Evolutionary conservation across 1,284 basidiomycete species (phyloP).

Genomic region (Wolfiporia cocos): DNA sequence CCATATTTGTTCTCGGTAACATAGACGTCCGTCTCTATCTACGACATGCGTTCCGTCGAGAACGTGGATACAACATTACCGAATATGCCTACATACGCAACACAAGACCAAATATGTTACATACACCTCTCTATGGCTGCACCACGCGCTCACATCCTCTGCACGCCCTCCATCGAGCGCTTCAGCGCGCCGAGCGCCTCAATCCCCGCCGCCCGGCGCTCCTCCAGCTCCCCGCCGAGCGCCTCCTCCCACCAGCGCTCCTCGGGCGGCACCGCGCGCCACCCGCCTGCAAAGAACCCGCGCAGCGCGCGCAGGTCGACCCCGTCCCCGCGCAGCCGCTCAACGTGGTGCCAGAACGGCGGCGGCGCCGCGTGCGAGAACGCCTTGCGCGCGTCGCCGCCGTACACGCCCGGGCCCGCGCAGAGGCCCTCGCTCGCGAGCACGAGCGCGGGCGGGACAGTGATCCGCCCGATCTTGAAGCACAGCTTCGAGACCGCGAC

Average conservation of each 20-base stretch:
- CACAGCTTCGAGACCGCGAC: conserved; percentile 63
- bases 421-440: conserved; percentile 51
- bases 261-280: conserved; percentile 46
- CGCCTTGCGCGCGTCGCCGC: conserved; percentile 2
- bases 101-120: too few relatives aligned
- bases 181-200: conserved; percentile 35
- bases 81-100: too few relatives aligned
- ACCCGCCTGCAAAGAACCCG: conserved; percentile 45
- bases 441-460: conserved; percentile 63
- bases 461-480: conserved; percentile 73
- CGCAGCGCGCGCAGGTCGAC: conserved; percentile 34
- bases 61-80: too few relatives aligned
- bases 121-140: too few relatives aligned
- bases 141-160: conserved; percentile 5
- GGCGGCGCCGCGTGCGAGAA: conserved; percentile 46
- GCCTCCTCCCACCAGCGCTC: conserved; percentile 64
- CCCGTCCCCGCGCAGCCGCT: conserved; percentile 29
- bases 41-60: too few relatives aligned
- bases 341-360: conserved; percentile 43
- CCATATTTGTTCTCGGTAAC: too few relatives aligned
- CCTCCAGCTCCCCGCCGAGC: conserved; percentile 44
- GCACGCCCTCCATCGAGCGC: conserved; percentile 37
- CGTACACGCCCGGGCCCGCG: conserved; percentile 3
- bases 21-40: too few relatives aligned
- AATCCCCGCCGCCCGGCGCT: conserved; percentile 35